Percentiles rank a stretch among this genome's conserved stretches.
Conservation (phyloP, 805 yeast species). For the Candida glaebosa region DNA sequence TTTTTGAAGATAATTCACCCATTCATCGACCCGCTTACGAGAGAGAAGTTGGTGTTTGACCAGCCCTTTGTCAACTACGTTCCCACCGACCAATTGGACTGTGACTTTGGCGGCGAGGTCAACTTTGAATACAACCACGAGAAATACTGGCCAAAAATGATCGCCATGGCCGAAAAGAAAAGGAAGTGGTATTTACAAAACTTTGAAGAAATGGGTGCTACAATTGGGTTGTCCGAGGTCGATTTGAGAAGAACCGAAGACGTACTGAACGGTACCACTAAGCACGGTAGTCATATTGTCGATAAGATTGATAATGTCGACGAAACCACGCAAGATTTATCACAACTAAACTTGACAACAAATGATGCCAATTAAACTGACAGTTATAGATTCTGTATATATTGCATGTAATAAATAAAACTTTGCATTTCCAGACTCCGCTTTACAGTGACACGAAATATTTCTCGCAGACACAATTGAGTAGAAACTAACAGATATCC, state of each 20-base stretch:
- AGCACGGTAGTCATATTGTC: neutral
- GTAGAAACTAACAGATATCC: too few species aligned
- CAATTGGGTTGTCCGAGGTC: constrained; percentile 72
- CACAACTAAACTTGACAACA: neutral
- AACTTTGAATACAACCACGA: constrained; percentile 82
- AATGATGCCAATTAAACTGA: neutral
- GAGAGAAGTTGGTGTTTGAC: constrained; percentile 89
- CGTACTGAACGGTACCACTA: neutral
- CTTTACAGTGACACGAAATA: too few species aligned
- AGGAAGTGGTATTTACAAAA: constrained; percentile 63
- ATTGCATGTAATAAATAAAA: too few species aligned
- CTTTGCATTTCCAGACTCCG: too few species aligned
- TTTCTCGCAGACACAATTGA: too few species aligned
- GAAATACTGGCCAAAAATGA: constrained; percentile 72
- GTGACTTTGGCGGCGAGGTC: constrained; percentile 78
- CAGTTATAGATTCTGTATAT: too few species aligned
- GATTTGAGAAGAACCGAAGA: constrained; percentile 58
- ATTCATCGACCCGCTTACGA: constrained; percentile 91
- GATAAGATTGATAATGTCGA: neutral
- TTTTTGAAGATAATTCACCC: constrained; percentile 90
- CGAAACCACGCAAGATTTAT: too few species aligned
- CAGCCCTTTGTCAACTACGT: constrained; percentile 84
- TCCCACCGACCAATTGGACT: constrained; percentile 76
- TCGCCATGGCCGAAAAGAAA: constrained; percentile 55
- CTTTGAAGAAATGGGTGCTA: constrained; percentile 67